Base-by-base conservation (phyloP, 2,329 filamentous ascomycete species). In the Sphaerulina vaccinii region DNA sequence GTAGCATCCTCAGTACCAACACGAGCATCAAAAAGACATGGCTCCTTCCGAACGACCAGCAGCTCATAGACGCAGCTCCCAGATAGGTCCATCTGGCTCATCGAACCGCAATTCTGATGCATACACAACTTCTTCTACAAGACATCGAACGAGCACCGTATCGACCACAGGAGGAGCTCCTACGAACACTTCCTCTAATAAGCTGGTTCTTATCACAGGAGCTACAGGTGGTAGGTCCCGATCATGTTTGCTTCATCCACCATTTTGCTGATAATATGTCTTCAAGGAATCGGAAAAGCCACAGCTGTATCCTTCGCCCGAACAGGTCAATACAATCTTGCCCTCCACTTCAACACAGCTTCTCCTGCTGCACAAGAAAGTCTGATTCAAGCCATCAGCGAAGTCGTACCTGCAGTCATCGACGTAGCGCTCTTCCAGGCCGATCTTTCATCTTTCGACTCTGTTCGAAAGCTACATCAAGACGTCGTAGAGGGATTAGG, bases 301-400 rank as follows among this genome's bases (percentile, higher is more conserved):
- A 75, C 74, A 18, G 68, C 67, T 39, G 63, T 67, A 1, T 60
- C 68, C 9, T 66, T 77, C 5, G 73, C 73, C 1, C 61, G 59
- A 19, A 65, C 70, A 15, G 72, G 73, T 16, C 32, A 52, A 33
- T 75, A 71, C 57, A 66, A 70, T 32, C 67, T 77, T 11, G 73
- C 72, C 3, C 62, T 75, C 1, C 74, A 77, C 59, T 76, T 73
- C 65, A 64, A 73, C 55, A 59, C 62, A 49, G 66, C 70, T 39
- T 60, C 57, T 35, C 66, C 71, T 7, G 49, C 63, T 18, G 54
- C 58, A 5, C 62, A 73, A 10, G 65, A 69, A 9, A 52, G 56
- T 5, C 58, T 71, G 19, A 59, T 70, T 1, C 52, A 62, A 13
- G 53, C 61, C 7, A 56, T 66, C 23, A 64, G 64, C 19, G 55